Conservation (phyloP, 129 eudicot species). For the Helianthus tuberosus region DNA sequence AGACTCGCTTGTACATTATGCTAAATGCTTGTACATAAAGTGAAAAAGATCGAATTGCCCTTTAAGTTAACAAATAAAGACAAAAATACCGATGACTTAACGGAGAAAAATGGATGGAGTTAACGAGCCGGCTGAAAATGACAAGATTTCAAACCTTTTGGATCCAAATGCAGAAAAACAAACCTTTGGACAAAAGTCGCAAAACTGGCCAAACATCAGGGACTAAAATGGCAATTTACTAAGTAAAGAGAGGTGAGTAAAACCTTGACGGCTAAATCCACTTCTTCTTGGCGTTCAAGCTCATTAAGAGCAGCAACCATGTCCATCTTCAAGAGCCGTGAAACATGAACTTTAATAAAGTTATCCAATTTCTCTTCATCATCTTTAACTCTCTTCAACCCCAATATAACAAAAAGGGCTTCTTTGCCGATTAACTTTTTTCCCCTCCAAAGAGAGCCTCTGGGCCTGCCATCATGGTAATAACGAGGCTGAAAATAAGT, state of each 20-base stretch:
- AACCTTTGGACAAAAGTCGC: too few species aligned
- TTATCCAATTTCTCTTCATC: slow-evolving; percentile 68
- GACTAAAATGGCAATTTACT: too few species aligned
- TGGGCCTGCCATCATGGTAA: slow-evolving; percentile 90
- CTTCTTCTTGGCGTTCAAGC: slow-evolving; percentile 91
- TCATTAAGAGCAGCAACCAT: slow-evolving; percentile 80
- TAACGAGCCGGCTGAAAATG: too few species aligned
- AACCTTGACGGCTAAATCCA: slow-evolving; percentile 83
- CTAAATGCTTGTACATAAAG: too few species aligned
- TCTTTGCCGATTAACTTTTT: slow-evolving; percentile 91
- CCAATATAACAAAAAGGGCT: slow-evolving; percentile 77
- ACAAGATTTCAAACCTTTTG: too few species aligned
- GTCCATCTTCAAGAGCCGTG: slow-evolving; percentile 86
- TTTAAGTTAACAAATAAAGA: too few species aligned
- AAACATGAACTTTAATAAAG: slow-evolving; percentile 74
- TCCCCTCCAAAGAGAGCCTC: slow-evolving; percentile 96
- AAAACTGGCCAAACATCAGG: too few species aligned
- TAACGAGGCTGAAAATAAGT: slow-evolving; percentile 16
- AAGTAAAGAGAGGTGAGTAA: slow-evolving; percentile 11
- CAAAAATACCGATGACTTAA: too few species aligned
- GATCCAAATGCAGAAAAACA: too few species aligned
- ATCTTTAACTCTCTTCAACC: slow-evolving; percentile 70
- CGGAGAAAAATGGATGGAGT: too few species aligned
- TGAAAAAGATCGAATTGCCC: too few species aligned
- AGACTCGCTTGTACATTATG: too few species aligned